phyloP scores from a whole-genome alignment of 306 rosid species.

The Quercus gilva region DNA sequence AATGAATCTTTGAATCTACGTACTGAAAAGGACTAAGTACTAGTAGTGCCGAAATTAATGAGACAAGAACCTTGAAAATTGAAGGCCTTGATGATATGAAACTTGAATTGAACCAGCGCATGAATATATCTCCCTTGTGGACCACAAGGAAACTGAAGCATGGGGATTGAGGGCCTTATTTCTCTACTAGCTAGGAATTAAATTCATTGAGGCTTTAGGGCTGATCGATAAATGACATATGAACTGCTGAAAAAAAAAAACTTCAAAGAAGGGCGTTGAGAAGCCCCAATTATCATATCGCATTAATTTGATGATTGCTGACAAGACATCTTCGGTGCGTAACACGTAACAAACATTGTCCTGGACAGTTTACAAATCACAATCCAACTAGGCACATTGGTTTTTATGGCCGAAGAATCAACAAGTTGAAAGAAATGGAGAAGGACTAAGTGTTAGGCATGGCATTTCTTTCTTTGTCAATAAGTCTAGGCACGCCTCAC shows the following conservation, averaged over 20 bases:
- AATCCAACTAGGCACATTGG: background rate
- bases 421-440: too few species aligned
- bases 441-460: too few species aligned
- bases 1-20: too few species aligned
- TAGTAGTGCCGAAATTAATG: too few species aligned
- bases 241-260: constrained; percentile 9
- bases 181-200: constrained; percentile 2
- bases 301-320: constrained; percentile 17
- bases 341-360: background rate
- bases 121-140: too few species aligned
- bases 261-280: constrained; percentile 23
- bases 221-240: background rate
- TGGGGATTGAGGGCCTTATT: background rate
- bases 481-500: too few species aligned
- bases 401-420: background rate
- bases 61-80: too few species aligned
- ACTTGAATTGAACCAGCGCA: too few species aligned
- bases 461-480: too few species aligned
- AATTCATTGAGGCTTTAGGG: background rate
- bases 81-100: too few species aligned
- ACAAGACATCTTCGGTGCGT: background rate
- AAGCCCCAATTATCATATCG: constrained; percentile 12
- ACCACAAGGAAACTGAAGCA: too few species aligned
- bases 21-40: too few species aligned
- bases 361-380: background rate